A percentile compares a stretch with the other conserved stretches of the same genome.
Evolutionary conservation across 2,329 filamentous ascomycete species (phyloP).

Genomic region (Coniochaeta hoffmannii): DNA sequence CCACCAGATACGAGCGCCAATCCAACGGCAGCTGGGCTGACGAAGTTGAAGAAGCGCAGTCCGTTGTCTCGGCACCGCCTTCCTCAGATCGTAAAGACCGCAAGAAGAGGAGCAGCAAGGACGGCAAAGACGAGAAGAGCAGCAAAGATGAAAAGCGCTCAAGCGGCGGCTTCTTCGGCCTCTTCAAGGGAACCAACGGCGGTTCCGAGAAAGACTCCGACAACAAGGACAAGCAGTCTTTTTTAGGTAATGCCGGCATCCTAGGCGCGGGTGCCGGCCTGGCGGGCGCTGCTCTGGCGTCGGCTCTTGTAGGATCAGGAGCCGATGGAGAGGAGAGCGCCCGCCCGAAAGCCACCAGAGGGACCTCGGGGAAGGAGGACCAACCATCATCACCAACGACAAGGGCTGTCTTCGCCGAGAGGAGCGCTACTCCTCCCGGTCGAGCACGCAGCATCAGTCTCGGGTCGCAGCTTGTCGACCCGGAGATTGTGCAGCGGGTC

Average conservation of each 20-base stretch:
- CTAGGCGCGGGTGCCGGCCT: conserved; percentile 63
- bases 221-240: conserved; percentile 43
- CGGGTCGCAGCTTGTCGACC: conserved; percentile 38
- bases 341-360: conserved; percentile 14
- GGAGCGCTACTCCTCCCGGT: conserved; percentile 3
- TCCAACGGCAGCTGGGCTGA: conserved; percentile 30
- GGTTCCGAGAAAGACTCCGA: conserved; percentile 26
- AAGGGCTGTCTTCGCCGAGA: neutral
- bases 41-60: conserved; percentile 40
- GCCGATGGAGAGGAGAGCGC: conserved; percentile 13
- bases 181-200: conserved; percentile 36
- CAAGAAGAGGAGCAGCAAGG: conserved; percentile 27
- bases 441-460: conserved; percentile 14
- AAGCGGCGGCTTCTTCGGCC: conserved; percentile 38
- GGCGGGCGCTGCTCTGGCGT: conserved; percentile 39
- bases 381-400: neutral
- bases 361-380: neutral
- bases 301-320: conserved; percentile 15
- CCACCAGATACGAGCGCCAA: conserved; percentile 27
- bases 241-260: conserved; percentile 67
- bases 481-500: conserved; percentile 48
- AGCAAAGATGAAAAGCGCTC: conserved; percentile 6
- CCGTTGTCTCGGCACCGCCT: conserved; percentile 27
- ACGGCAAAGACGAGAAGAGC: conserved; percentile 23
- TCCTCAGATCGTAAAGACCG: conserved; percentile 19